Base-by-base conservation (phyloP, 768 basidiomycete species). In the Trametes punicea region DNA sequence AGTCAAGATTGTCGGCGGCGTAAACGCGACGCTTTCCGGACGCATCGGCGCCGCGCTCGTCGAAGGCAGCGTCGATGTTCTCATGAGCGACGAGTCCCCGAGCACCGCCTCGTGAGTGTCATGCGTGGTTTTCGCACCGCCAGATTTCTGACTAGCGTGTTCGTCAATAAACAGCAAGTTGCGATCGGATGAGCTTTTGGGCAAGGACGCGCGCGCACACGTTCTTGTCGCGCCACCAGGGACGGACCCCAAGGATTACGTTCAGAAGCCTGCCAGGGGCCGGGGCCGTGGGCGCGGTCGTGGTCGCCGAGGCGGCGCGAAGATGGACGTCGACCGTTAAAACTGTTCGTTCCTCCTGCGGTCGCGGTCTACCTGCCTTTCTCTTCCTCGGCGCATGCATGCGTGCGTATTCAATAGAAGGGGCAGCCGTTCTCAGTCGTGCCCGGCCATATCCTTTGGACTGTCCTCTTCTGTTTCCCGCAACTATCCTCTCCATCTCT, bases 131-230 rank as follows among this genome's bases (percentile, higher is more conserved):
- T 25, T 16, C 8, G 23, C 31, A 21, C 13, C 49, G n/a, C 16
- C 42, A 26, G 34, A 36, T 15, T 26, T 44, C 25, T 42, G 42
- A 25, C 4, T 10, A n/a, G 13, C 13, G 34, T n/a, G 20, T n/a
- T 51, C 13, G 38, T n/a, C 4, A 3, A 36, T 10, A n/a, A 29
- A 47, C 63, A 93, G 91, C 57, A 93, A 92, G 81, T 77, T 94
- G 77, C 88, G 91, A 50, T 93, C 91, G 2, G 91, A 94, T 67
- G 82, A 82, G 1, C 77, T 93, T 46, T 69, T 90, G 29, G 74
- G 75, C 20, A 80, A 80, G 56, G 78, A 77, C 62, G 80, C 85
- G n/a, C 82, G 88, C 25, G 87, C 88, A 4, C 76, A 80, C 11
- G 79, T 91, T 0, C 74, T 90, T 20, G 68, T 87, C 26, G 82